A percentile compares a stretch with the other conserved stretches of the same genome.
Conservation (phyloP, 495 filamentous ascomycete genomes). For the Penicillium cosmopolitanum region DNA sequence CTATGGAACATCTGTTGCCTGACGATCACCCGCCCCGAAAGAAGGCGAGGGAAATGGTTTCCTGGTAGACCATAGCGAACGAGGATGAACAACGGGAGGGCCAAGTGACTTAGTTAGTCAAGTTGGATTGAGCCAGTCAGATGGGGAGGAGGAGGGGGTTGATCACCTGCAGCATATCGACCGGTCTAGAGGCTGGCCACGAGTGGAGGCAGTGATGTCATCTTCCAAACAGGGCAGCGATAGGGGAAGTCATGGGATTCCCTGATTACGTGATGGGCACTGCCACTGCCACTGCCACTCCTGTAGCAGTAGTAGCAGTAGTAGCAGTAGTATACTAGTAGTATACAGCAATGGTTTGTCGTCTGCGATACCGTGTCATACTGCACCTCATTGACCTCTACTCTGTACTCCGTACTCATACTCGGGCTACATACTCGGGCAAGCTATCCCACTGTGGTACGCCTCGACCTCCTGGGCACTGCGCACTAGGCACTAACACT, state of each 20-base stretch:
- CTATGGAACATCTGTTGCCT: conserved; percentile 25
- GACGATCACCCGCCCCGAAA: conserved; percentile 31
- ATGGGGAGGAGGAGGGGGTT: not conserved
- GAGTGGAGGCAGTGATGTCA: conserved; percentile 35
- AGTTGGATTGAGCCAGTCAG: conserved; percentile 5
- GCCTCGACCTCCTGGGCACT: no score
- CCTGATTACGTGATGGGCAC: not conserved
- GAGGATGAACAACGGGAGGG: no score
- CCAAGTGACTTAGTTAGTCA: no score
- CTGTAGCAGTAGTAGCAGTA: no score
- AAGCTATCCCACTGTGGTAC: no score
- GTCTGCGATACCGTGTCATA: no score
- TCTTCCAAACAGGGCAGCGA: conserved; percentile 15
- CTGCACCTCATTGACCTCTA: not conserved
- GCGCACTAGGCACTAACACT: no score
- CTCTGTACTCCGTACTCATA: not conserved
- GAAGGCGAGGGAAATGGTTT: conserved; percentile 19
- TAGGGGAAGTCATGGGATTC: not conserved
- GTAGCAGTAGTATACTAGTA: no score
- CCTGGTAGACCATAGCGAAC: conserved; percentile 12
- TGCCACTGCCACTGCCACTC: not conserved
- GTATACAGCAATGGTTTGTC: no score
- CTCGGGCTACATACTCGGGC: no score
- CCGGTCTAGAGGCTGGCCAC: conserved; percentile 34
- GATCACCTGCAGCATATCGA: conserved; percentile 30